A percentile compares a stretch with the other conserved stretches of the same genome.
Conservation (phyloP, 768 basidiomycete genomes). For the Suillus hirtellus region DNA sequence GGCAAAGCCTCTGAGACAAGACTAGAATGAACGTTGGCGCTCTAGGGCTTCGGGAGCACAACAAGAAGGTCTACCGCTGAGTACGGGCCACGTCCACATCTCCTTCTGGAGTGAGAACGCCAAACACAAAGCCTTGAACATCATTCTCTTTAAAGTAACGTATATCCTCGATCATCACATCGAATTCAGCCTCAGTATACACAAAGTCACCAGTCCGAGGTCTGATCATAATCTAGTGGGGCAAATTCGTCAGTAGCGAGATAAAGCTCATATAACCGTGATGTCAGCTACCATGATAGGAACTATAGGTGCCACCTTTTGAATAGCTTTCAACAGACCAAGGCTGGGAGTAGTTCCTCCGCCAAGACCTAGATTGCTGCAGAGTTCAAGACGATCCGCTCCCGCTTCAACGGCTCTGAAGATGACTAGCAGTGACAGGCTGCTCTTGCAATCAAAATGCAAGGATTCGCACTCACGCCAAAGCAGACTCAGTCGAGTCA, state of each 20-base stretch:
- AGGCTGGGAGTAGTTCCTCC: slow-evolving; percentile 83
- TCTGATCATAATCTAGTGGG: slow-evolving; percentile 70
- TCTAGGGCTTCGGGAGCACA: background rate
- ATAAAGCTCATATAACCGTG: background rate
- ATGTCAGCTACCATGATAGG: slow-evolving; percentile 65
- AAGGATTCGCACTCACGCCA: slow-evolving; percentile 45
- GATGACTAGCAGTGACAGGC: slow-evolving; percentile 5
- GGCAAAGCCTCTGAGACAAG: slow-evolving; percentile 59
- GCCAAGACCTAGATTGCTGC: slow-evolving; percentile 66
- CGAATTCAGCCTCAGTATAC: slow-evolving; percentile 65
- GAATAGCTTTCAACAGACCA: slow-evolving; percentile 67
- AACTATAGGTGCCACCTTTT: slow-evolving; percentile 44
- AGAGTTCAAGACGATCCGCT: slow-evolving; percentile 77
- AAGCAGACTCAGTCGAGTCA: slow-evolving; percentile 73
- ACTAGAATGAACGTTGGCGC: slow-evolving; percentile 31
- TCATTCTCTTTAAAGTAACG: slow-evolving; percentile 54
- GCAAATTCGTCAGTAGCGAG: background rate
- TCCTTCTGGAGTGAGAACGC: slow-evolving; percentile 57
- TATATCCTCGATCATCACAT: slow-evolving; percentile 78
- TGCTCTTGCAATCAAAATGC: background rate
- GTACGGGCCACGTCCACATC: slow-evolving; percentile 59
- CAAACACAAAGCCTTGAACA: slow-evolving; percentile 68
- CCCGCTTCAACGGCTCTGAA: slow-evolving; percentile 69
- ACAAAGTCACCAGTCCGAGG: slow-evolving; percentile 80
- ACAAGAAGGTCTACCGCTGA: slow-evolving; percentile 37